phyloP scores from a whole-genome alignment of 2,329 filamentous ascomycete species.

The Aureobasidium lini region DNA sequence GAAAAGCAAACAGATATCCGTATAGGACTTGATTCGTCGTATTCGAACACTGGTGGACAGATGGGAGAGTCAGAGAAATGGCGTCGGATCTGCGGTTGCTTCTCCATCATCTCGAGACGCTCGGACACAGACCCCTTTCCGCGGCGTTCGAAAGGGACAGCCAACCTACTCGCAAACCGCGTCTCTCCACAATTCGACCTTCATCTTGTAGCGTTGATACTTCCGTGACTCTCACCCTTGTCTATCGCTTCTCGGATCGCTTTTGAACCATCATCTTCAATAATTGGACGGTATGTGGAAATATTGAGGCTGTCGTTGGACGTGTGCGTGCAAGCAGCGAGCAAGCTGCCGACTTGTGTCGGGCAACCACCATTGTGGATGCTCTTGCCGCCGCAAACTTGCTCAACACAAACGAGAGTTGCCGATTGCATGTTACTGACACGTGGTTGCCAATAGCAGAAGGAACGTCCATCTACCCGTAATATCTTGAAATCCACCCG shows the following conservation, averaged over 20 bases:
- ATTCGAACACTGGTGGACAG: neutral
- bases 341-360: neutral
- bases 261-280: neutral
- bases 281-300: neutral
- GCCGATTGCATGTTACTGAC: slow-evolving; percentile 4
- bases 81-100: slow-evolving; percentile 3
- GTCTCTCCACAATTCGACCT: slow-evolving; percentile 10
- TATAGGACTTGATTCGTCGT: too few species aligned
- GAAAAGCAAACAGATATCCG: too few species aligned
- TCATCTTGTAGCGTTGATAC: slow-evolving; percentile 4
- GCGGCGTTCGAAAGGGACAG: neutral
- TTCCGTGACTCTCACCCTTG: slow-evolving; percentile 1
- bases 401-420: slow-evolving; percentile 4
- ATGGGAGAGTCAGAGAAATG: neutral
- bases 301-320: neutral
- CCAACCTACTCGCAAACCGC: slow-evolving; percentile 4
- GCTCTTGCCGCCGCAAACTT: slow-evolving; percentile 10
- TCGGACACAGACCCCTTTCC: slow-evolving; percentile 12
- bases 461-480: slow-evolving; percentile 3
- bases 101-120: slow-evolving; percentile 7
- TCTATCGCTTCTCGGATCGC: slow-evolving; percentile 10
- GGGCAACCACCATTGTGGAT: neutral
- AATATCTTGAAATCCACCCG: neutral
- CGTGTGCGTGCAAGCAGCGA: neutral
- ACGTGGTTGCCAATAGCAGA: slow-evolving; percentile 10